Base-by-base conservation (phyloP, 2,329 filamentous ascomycete species). In the Colletotrichum caudatum region DNA sequence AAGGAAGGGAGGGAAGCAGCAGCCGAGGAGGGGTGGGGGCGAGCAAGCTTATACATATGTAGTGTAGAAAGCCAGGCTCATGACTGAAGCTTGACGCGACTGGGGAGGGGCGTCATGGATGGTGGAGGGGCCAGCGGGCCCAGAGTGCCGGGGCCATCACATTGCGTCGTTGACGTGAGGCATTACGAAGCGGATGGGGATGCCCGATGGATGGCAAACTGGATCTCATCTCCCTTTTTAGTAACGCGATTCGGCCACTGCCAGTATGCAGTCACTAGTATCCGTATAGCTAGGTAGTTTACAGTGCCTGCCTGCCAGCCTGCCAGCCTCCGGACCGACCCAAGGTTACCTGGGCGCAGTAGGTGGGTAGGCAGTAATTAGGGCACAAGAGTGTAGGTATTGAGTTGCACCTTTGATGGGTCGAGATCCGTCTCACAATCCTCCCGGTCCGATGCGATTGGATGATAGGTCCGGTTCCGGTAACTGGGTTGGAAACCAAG, bases 131-230 rank as follows among this genome's bases (percentile, higher is more conserved):
- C 59, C 44, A 26, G 29, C 60, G 54, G 69, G 50, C 18, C 46
- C 35, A 41, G 16, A 58, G n/a, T 23, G 56, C 57, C 41, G 44
- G 46, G 59, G 44, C n/a, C 41, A 44, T n/a, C n/a, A n/a, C n/a
- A n/a, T 51, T 37, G 58, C 50, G 58, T 41, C 46, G 59, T 71
- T 64, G 65, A 60, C 65, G 65, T 69, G 69, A 71, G 53, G 51
- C 59, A 71, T 69, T 60, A 71, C 65, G 65, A 71, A 71, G 59
- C 59, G 35, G 20, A 56, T 37, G 33, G 53, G 33, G 53, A 56
- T 37, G 23, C 33, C 29, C 18, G 37, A 61, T 39, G 35, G 37
- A 61, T 39, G 35, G 54, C 33, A 8, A 64, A 69, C 37, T 60
- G 65, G 65, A 64, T 67, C 59, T 29, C 35, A 11, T 37, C 54